These are phyloP conservation scores for Candolleomyces eurysporus DNA, from an alignment of 768 basidiomycete species.

Conservation along the genomic window DNA sequence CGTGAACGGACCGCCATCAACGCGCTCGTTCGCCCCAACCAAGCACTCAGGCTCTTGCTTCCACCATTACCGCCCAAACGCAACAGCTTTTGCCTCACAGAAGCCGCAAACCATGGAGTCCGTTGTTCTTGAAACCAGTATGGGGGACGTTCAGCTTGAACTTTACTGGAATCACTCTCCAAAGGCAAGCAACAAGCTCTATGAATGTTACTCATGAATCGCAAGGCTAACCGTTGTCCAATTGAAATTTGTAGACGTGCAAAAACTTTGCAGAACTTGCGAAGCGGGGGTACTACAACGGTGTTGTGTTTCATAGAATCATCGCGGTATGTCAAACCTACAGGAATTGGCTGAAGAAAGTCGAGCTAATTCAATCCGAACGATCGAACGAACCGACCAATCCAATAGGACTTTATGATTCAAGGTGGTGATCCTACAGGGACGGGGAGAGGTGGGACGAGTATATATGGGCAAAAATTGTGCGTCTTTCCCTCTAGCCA, in stretches of 20 bases:
- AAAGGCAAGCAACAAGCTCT: constrained; percentile 31
- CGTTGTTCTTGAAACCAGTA: constrained; percentile 75
- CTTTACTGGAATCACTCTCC: constrained; percentile 94
- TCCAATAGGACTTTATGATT: constrained; percentile 87
- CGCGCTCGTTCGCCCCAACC: neutral
- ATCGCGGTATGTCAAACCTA: constrained; percentile 57
- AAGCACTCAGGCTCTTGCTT: neutral
- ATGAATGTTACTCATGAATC: neutral
- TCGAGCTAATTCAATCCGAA: neutral
- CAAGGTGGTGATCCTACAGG: constrained; percentile 96
- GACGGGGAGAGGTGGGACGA: constrained; percentile 88
- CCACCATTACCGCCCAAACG: neutral
- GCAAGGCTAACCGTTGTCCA: neutral
- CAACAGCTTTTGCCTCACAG: neutral
- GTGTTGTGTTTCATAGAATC: constrained; percentile 87
- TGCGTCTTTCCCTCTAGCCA: constrained; percentile 27
- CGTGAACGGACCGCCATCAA: no score
- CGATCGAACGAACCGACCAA: neutral
- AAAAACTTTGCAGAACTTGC: constrained; percentile 92
- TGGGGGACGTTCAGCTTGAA: constrained; percentile 88
- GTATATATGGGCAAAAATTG: constrained; percentile 89
- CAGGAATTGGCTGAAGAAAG: neutral
- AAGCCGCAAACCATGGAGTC: constrained; percentile 34
- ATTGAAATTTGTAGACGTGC: constrained; percentile 64
- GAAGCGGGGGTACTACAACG: constrained; percentile 92